Evolutionary conservation across 768 basidiomycete species (phyloP), one percentile per base, ranked within the genome.

Genomic region (Psilocybe azurescens): DNA sequence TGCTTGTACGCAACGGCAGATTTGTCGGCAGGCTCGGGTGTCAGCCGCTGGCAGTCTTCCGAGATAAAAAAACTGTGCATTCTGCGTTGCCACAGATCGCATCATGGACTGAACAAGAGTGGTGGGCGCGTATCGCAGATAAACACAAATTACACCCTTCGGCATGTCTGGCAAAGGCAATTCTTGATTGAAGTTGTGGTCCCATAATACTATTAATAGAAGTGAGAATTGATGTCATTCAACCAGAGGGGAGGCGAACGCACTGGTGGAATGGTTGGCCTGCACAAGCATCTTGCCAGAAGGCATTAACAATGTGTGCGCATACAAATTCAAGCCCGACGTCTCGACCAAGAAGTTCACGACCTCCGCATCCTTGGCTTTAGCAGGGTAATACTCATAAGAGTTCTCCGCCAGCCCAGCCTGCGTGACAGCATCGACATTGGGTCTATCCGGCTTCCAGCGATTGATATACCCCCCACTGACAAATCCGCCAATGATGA

Each of bases 91-190:
- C n/a, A n/a, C n/a, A n/a, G n/a, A n/a, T n/a, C n/a, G n/a, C n/a
- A n/a, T n/a, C n/a, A n/a, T n/a, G n/a, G n/a, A n/a, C 96, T 98
- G 78, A 98, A 96, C 48, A 99, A 69, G 44, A 97, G 70, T 0
- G 94, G 93, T 0, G 90, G n/a, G n/a, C n/a, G n/a, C n/a, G n/a
- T n/a, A n/a, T n/a, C n/a, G n/a, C 7, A 94, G 95, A 71, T 96
- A 96, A 2, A 94, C 91, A 20, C 94, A 89, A 20, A 85, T 86
- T 41, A 96, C 87, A 41, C 81, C 76, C 39, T 81, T 79, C 1
- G 91, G 92, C 90, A 93, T 93, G 64, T 84, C 75, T 2, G 92
- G 91, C 5, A 93, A 80, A 1, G 77, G 76, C 0, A 80, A 86
- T 71, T 93, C 90, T 1, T 71, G 58, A 68, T 91, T 91, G 47